Conservation (phyloP, 2,329 filamentous ascomycete genomes). For the Aspergillus latus region DNA sequence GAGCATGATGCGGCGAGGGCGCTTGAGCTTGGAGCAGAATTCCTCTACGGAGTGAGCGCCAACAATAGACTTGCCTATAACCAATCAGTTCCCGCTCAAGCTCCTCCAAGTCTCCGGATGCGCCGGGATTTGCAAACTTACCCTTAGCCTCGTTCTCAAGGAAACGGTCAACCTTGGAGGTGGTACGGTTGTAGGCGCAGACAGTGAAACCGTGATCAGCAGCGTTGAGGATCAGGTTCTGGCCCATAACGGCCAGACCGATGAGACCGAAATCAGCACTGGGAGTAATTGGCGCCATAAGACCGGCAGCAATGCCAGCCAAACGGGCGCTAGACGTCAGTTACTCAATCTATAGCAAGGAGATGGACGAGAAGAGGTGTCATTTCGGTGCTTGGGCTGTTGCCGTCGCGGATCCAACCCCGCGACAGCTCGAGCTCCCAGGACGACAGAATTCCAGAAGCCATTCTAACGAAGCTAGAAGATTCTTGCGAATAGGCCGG, state of each 20-base stretch:
- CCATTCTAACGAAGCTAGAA: background rate
- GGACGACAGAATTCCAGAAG: background rate
- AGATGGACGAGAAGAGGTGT: constrained; percentile 1
- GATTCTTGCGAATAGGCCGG: too few relatives aligned
- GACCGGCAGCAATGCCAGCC: constrained; percentile 70
- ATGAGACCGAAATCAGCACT: constrained; percentile 90
- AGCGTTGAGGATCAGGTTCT: constrained; percentile 88
- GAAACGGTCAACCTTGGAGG: constrained; percentile 96
- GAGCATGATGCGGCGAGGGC: constrained; percentile 94
- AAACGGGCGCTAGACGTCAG: constrained; percentile 66
- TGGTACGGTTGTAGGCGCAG: constrained; percentile 97
- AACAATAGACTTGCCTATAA: constrained; percentile 79
- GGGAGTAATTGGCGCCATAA: constrained; percentile 52
- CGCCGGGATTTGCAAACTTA: constrained; percentile 32
- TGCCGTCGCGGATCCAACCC: background rate
- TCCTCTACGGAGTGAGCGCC: constrained; percentile 93
- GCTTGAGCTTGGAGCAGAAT: constrained; percentile 96
- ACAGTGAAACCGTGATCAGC: constrained; percentile 94
- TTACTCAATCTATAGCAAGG: constrained; percentile 34
- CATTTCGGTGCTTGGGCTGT: background rate
- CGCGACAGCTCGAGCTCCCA: background rate
- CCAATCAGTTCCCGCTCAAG: constrained; percentile 31
- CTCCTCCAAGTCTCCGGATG: background rate
- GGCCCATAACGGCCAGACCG: constrained; percentile 85
- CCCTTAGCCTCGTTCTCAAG: constrained; percentile 86